Evolutionary conservation across 768 basidiomycete genomes (phyloP).

Genomic region (Rubroboletus pulcherrimus): DNA sequence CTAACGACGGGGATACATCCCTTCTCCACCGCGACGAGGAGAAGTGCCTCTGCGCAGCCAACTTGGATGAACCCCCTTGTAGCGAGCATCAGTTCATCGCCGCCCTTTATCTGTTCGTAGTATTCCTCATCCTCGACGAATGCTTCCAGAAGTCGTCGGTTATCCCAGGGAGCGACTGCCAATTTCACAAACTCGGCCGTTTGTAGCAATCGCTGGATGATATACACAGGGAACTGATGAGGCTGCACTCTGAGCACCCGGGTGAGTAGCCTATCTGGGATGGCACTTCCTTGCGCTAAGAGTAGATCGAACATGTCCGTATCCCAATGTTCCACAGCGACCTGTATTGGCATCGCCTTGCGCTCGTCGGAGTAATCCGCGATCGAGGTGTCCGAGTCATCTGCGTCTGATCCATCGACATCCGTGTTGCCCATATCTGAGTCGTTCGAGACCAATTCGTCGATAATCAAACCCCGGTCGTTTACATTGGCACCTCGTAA

Average conservation of each 20-base stretch:
- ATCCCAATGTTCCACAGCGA: slow-evolving; percentile 4
- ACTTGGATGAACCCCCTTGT: background rate
- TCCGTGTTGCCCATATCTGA: background rate
- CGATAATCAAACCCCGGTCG: background rate
- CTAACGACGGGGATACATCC: background rate
- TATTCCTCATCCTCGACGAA: background rate
- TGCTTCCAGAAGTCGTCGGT: background rate
- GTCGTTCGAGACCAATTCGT: background rate
- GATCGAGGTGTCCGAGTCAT: background rate
- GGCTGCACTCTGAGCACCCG: background rate
- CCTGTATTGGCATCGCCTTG: background rate
- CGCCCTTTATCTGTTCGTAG: background rate
- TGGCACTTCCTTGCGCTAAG: background rate
- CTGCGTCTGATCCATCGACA: background rate
- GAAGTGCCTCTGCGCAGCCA: slow-evolving; percentile 1
- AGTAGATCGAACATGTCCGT: slow-evolving; percentile 1
- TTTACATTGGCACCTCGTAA: background rate
- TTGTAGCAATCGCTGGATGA: background rate
- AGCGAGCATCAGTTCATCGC: background rate
- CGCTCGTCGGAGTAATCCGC: background rate
- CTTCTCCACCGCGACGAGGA: slow-evolving; percentile 5
- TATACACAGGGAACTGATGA: background rate
- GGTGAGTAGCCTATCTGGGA: background rate
- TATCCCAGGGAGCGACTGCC: background rate
- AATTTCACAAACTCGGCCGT: background rate